phyloP scores from a whole-genome alignment of 352 stramenopile species.

The Globisporangium uncinulatum region DNA sequence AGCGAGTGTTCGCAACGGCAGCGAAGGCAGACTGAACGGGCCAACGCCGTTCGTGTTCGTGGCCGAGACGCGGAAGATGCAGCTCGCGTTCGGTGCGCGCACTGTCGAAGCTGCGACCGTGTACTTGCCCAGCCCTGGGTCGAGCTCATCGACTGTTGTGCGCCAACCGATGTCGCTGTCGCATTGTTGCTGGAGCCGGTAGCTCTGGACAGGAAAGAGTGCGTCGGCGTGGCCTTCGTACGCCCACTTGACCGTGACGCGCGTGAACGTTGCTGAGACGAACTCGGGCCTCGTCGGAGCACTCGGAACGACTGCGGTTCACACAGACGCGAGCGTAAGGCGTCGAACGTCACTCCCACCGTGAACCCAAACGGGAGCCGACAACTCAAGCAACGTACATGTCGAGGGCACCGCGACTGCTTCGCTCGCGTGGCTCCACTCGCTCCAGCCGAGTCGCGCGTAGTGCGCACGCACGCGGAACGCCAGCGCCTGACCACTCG shows the following conservation, averaged over 20 bases:
- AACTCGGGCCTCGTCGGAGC: constrained; percentile 37
- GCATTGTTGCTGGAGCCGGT: constrained; percentile 49
- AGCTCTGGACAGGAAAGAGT: constrained; percentile 39
- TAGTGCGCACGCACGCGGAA: constrained; percentile 52
- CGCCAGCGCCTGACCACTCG: constrained; percentile 24
- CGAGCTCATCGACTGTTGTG: constrained; percentile 22
- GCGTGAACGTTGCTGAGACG: constrained; percentile 21
- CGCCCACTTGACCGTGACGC: constrained; percentile 42
- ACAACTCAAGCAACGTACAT: constrained; percentile 8
- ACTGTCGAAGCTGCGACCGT: constrained; percentile 26
- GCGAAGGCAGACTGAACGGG: constrained; percentile 41
- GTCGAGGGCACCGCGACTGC: constrained; percentile 32
- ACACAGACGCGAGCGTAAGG: not conserved
- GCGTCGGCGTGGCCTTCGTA: not conserved
- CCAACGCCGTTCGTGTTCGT: constrained; percentile 45
- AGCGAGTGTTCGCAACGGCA: constrained; percentile 20
- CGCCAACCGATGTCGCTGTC: constrained; percentile 38
- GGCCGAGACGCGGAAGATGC: constrained; percentile 46
- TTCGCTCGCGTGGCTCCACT: constrained; percentile 42
- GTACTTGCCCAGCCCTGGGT: constrained; percentile 16
- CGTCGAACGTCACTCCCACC: not conserved
- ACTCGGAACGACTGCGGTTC: constrained; percentile 20
- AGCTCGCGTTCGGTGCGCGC: constrained; percentile 34
- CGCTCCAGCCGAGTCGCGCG: constrained; percentile 29
- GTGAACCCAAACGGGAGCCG: not conserved